Conservation (phyloP, 2,329 filamentous ascomycete species). For the Aspergillus tamarii region DNA sequence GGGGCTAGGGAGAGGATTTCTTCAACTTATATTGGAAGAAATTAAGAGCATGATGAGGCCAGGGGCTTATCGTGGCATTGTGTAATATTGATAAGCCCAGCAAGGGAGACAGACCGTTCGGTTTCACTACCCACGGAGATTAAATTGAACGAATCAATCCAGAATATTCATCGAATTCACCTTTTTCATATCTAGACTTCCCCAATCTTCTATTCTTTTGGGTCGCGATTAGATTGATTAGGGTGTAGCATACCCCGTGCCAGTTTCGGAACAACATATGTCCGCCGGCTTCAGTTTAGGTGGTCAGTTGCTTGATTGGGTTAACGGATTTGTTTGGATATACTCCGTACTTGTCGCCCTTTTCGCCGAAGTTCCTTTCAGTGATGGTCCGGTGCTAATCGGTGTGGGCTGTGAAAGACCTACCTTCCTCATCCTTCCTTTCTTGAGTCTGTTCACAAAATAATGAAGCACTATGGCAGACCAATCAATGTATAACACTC, state of each 20-base stretch:
- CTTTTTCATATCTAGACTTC: not conserved
- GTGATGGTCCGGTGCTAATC: conserved; percentile 17
- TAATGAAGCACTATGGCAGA: conserved; percentile 46
- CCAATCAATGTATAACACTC: conserved; percentile 45
- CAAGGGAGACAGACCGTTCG: not conserved
- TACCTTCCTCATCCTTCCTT: conserved; percentile 10
- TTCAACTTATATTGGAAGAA: not conserved
- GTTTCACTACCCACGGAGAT: not conserved
- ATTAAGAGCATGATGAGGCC: not conserved
- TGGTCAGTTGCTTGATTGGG: conserved; percentile 35
- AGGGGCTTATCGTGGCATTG: conserved; percentile 7
- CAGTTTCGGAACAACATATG: conserved; percentile 32
- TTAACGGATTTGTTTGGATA: conserved; percentile 19
- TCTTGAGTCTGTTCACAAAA: conserved; percentile 16
- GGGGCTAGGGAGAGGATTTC: not conserved
- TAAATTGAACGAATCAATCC: not conserved
- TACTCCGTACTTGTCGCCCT: conserved; percentile 15
- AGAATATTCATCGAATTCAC: not conserved
- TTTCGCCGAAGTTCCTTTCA: not conserved
- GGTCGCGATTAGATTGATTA: not conserved
- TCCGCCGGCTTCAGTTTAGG: conserved; percentile 31
- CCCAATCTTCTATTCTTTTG: not conserved
- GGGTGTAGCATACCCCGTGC: not conserved
- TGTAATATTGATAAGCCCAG: conserved; percentile 12
- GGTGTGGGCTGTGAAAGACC: conserved; percentile 10